Percentiles rank a stretch among this genome's conserved stretches.
These are phyloP conservation scores for Hemisphaericaspora subhashii DNA, from an alignment of 1,139 yeast genomes.

Conservation along the genomic window DNA sequence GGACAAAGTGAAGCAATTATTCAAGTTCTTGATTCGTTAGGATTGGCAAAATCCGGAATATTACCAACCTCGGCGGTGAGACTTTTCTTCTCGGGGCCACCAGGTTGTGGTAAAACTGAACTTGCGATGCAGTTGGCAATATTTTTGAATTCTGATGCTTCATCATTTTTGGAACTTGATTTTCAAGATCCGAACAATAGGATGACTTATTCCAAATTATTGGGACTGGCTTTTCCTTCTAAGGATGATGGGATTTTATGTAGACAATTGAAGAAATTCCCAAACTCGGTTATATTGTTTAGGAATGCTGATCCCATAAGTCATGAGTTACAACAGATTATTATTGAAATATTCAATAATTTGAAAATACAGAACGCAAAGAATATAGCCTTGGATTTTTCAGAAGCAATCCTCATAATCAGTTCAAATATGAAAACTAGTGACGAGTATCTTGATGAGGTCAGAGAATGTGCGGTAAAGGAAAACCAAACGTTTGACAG, in stretches of 20 bases:
- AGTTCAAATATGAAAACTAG: not conserved
- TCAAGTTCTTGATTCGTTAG: not conserved
- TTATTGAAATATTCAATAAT: not conserved
- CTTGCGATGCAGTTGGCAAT: not conserved
- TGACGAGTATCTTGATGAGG: not conserved
- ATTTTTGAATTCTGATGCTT: not conserved
- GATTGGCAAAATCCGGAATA: not conserved
- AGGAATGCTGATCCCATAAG: not conserved
- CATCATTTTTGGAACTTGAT: slow-evolving; percentile 1
- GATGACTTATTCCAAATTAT: not conserved
- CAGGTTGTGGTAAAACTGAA: not conserved
- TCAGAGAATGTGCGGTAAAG: too few species aligned
- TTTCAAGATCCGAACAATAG: not conserved
- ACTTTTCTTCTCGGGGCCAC: not conserved
- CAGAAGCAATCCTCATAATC: not conserved
- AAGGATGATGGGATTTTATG: not conserved
- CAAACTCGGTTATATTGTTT: not conserved
- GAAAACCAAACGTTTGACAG: not conserved
- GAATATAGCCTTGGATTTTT: not conserved
- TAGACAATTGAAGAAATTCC: not conserved
- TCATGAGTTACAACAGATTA: not conserved
- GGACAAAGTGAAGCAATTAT: not conserved
- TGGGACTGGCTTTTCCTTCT: not conserved
- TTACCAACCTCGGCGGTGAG: not conserved
- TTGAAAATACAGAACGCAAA: not conserved